Evolutionary conservation across 192 early-diverging fungal species (phyloP).

Genomic region (Chytriomyces sp.): DNA sequence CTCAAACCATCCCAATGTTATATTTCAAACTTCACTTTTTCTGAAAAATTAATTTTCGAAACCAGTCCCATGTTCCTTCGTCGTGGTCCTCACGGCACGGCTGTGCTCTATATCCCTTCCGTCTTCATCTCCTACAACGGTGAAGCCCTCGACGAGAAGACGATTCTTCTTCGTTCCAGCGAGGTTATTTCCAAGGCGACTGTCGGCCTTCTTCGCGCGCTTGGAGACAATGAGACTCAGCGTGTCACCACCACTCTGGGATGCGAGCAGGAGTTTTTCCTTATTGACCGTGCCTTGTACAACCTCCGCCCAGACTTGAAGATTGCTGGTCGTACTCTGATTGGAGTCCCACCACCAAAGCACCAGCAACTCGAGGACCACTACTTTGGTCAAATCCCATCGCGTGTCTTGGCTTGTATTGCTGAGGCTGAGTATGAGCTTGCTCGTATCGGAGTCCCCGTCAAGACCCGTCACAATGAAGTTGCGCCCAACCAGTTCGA

Average conservation of each 20-base stretch:
- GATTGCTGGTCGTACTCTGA: slow-evolving; percentile 91
- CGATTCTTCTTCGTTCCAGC: slow-evolving; percentile 90
- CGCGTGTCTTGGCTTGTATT: slow-evolving; percentile 87
- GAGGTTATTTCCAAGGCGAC: slow-evolving; percentile 84
- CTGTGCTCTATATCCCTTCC: slow-evolving; percentile 95
- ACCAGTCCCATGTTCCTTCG: slow-evolving; percentile 94
- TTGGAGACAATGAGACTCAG: slow-evolving; percentile 78
- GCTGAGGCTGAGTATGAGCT: slow-evolving; percentile 95
- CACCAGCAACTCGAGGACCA: slow-evolving; percentile 99
- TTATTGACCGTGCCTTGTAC: slow-evolving; percentile 95
- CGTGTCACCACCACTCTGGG: slow-evolving; percentile 92
- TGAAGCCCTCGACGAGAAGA: slow-evolving; percentile 98
- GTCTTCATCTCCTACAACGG: slow-evolving; percentile 99
- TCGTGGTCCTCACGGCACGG: slow-evolving; percentile 87
- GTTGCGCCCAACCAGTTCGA: slow-evolving; percentile 99
- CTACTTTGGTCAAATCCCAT: slow-evolving; percentile 98
- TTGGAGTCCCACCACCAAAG: slow-evolving; percentile 93
- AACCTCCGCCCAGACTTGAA: slow-evolving; percentile 94
- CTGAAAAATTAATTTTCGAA: not conserved
- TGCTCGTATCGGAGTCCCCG: slow-evolving; percentile 90
- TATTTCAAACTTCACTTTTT: slow-evolving; percentile 9
- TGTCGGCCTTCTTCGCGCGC: slow-evolving; percentile 77
- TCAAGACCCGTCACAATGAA: slow-evolving; percentile 99
- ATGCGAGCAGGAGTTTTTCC: slow-evolving; percentile 98
- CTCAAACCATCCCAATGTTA: not conserved